Base-by-base conservation (phyloP, 345 rosid genomes). In the Streptanthus diversifolius region DNA sequence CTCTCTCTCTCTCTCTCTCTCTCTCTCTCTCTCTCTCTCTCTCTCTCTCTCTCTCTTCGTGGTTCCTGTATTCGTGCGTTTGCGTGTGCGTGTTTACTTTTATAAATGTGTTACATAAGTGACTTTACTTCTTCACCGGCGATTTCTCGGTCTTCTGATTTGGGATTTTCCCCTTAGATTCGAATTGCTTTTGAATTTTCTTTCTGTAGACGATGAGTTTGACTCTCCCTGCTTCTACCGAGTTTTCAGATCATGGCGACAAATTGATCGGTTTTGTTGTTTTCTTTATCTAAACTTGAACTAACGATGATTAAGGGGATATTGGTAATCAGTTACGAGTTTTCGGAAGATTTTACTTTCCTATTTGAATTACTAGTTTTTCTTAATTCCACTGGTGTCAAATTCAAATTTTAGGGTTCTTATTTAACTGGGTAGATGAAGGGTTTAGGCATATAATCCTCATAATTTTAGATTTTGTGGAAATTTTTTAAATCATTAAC, bases 141-240 rank as follows among this genome's bases (percentile, higher is more conserved):
- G 41, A 58, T 21, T 32, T 54, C 47, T 53, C 30, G 0, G 68
- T 30, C 15, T 67, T 19, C 12, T 53, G 32, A 8, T 49, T 51
- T n/a, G 5, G 6, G 11, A 8, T 27, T 45, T 25, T 5, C 4
- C 17, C 5, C 13, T 21, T 45, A 24, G 55, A 61, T 41, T 67
- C 59, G 68, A 63, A 19, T 25, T 25, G n/a, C 4, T 56, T 40
- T 57, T 65, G 40, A 65, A 5, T 12, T 25, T 45, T 72, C 0
- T 0, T 25, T 11, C 7, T 18, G 22, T 33, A 19, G 59, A 22
- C 14, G 27, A 66, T 56, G 67, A 48, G 5, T 29, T 66, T 66
- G 54, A 73, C 63, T 52, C 27, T 61, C 43, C 48, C 67, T 60
- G 65, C 22, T 45, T 69, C 43, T 36, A 12, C 71, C 29, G 5